Percentiles rank a stretch among this genome's conserved stretches.
Evolutionary conservation across 192 early-diverging fungal species (phyloP).

Genomic region (Coemansia sp.): DNA sequence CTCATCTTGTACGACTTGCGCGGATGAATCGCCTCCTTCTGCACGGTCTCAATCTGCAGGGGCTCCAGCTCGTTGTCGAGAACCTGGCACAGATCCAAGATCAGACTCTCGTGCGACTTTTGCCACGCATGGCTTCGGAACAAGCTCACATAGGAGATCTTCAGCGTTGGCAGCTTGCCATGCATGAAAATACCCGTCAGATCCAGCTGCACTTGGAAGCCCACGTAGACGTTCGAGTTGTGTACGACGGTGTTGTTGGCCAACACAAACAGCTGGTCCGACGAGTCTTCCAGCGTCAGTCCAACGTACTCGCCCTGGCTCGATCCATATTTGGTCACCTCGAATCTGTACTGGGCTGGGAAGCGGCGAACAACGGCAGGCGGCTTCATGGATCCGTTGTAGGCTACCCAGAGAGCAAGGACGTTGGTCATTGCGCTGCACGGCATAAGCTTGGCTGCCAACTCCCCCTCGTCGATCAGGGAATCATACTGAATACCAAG

Average conservation of each 20-base stretch:
- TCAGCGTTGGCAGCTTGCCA: conserved; percentile 98
- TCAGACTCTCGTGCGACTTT: conserved; percentile 90
- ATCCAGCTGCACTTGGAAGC: conserved; percentile 99
- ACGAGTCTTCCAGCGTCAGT: conserved; percentile 20
- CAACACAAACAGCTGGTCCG: conserved; percentile 57
- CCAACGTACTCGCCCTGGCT: conserved; percentile 37
- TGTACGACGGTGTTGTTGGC: conserved; percentile 49
- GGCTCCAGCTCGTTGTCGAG: conserved; percentile 98
- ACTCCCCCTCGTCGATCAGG: too few relatives aligned
- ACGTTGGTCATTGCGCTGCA: conserved; percentile 36
- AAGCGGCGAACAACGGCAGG: conserved; percentile 13
- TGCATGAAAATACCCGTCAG: conserved; percentile 99
- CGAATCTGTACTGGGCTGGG: conserved; percentile 22
- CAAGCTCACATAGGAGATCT: conserved; percentile 98
- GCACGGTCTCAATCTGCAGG: conserved; percentile 97
- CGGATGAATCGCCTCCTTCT: conserved; percentile 99
- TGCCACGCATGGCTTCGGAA: conserved; percentile 99
- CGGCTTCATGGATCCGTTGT: not conserved
- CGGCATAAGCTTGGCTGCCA: conserved; percentile 1
- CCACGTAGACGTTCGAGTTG: conserved; percentile 96
- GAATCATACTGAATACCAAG: conserved; percentile 11
- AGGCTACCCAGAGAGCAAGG: not conserved
- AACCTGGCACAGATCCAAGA: conserved; percentile 88
- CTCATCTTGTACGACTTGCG: conserved; percentile 99
- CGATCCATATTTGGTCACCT: conserved; percentile 1